These are phyloP conservation scores for Trichoderma gamsii DNA, from an alignment of 495 filamentous ascomycete species.

Conservation along the genomic window DNA sequence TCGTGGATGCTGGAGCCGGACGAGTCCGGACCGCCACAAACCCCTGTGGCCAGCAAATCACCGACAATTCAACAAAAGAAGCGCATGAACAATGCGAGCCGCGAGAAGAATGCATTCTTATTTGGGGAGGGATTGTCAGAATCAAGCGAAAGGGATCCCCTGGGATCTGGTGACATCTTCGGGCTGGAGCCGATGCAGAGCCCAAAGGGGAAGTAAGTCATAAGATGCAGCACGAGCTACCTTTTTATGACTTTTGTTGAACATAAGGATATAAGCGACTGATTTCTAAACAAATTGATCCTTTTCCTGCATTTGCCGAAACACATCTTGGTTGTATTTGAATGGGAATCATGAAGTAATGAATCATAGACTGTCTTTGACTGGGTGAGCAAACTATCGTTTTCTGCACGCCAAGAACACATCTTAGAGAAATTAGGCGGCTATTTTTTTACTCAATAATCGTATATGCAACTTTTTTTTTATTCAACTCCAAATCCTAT, in stretches of 20 bases:
- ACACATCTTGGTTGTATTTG: too few relatives aligned
- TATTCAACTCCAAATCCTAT: neutral
- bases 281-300: too few relatives aligned
- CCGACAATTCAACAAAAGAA: slow-evolving; percentile 28
- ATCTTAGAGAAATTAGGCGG: too few relatives aligned
- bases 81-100: slow-evolving; percentile 37
- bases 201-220: neutral
- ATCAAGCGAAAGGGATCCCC: slow-evolving; percentile 20
- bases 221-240: neutral
- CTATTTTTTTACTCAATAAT: too few relatives aligned
- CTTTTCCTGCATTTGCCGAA: too few relatives aligned
- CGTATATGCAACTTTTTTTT: neutral
- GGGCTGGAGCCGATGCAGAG: slow-evolving; percentile 39
- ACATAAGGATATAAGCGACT: neutral
- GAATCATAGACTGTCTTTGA: too few relatives aligned
- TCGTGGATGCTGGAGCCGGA: slow-evolving; percentile 85
- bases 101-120: slow-evolving; percentile 50
- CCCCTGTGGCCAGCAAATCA: neutral
- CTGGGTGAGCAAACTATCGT: too few relatives aligned
- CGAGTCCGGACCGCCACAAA: slow-evolving; percentile 17
- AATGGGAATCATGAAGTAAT: too few relatives aligned
- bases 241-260: neutral
- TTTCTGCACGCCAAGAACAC: too few relatives aligned
- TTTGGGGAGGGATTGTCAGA: slow-evolving; percentile 46
- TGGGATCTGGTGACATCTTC: slow-evolving; percentile 39